Percentiles rank a stretch among this genome's conserved stretches.
Evolutionary conservation across 208 protist genomes (phyloP).

Genomic region (Leptomonas seymouri): DNA sequence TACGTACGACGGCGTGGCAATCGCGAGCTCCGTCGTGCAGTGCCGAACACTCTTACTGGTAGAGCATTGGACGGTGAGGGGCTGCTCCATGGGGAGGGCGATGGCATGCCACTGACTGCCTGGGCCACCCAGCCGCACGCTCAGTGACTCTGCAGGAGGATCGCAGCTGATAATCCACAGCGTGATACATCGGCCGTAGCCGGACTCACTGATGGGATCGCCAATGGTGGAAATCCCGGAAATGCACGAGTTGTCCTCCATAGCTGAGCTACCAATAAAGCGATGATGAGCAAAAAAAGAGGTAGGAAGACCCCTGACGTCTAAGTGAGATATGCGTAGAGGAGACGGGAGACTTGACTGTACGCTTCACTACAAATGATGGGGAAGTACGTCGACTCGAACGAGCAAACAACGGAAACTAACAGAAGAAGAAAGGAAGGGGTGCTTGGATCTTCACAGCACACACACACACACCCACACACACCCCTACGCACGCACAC

Average conservation of each 20-base stretch:
- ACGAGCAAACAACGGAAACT: not conserved
- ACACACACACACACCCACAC: too few species aligned
- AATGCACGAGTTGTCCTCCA: conserved; percentile 46
- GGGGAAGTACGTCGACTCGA: not conserved
- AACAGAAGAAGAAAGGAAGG: not conserved
- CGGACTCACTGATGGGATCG: conserved; percentile 31
- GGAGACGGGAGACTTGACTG: not conserved
- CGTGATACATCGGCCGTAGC: conserved; percentile 42
- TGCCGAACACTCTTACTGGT: conserved; percentile 15
- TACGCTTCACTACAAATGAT: not conserved
- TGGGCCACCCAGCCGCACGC: conserved; percentile 62
- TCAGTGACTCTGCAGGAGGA: conserved; percentile 25
- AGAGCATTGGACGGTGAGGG: conserved; percentile 32
- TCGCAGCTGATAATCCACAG: conserved; percentile 36
- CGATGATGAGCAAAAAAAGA: not conserved
- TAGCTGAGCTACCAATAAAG: conserved; percentile 12
- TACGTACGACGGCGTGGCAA: conserved; percentile 29
- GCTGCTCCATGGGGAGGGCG: conserved; percentile 43
- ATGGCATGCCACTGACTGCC: conserved; percentile 48
- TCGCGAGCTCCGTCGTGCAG: conserved; percentile 45
- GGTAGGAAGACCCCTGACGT: not conserved
- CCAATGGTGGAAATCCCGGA: conserved; percentile 45
- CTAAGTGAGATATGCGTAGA: not conserved
- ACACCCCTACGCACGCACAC: too few species aligned
- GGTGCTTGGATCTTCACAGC: too few species aligned